A percentile compares a stretch with the other conserved stretches of the same genome.
phyloP scores from a whole-genome alignment of 1,284 basidiomycete genomes.

The Peniophora sp. region DNA sequence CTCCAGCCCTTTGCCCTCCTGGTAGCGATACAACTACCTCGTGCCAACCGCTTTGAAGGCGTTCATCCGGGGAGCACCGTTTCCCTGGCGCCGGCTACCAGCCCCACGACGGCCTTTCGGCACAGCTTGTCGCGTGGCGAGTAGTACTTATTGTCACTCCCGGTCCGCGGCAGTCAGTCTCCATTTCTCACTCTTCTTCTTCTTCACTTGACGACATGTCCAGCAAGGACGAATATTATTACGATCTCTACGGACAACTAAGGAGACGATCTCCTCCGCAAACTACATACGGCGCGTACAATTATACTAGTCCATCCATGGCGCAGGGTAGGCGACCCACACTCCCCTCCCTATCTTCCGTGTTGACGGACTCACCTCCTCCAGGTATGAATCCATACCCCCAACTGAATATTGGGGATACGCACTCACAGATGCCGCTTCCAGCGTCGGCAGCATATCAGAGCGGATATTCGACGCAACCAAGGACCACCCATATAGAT shows the following conservation, averaged over 20 bases:
- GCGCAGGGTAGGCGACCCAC: conserved; percentile 81
- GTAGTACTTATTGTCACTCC: conserved; percentile 8
- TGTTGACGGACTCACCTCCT: conserved; percentile 79
- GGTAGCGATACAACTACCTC: too few relatives aligned
- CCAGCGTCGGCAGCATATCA: conserved; percentile 7
- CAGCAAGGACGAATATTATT: conserved; percentile 54
- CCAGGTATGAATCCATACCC: conserved; percentile 51
- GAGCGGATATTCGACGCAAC: conserved; percentile 6
- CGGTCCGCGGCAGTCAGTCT: conserved; percentile 25
- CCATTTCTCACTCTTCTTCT: conserved; percentile 42
- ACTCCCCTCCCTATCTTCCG: conserved; percentile 76
- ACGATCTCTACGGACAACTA: conserved; percentile 45
- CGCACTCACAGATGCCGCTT: background rate
- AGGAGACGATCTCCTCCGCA: conserved; percentile 46
- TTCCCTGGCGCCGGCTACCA: too few relatives aligned
- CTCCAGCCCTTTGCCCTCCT: too few relatives aligned
- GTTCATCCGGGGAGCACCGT: too few relatives aligned
- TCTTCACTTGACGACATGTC: conserved; percentile 47
- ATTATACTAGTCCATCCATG: conserved; percentile 42
- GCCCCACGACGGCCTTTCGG: too few relatives aligned
- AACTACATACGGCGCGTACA: conserved; percentile 34
- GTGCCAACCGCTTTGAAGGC: too few relatives aligned
- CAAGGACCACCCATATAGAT: conserved; percentile 4
- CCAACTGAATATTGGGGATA: background rate
- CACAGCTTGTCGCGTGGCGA: conserved; percentile 14